These are phyloP conservation scores for Colletotrichum scovillei DNA, from an alignment of 2,329 filamentous ascomycete genomes.

Conservation along the genomic window DNA sequence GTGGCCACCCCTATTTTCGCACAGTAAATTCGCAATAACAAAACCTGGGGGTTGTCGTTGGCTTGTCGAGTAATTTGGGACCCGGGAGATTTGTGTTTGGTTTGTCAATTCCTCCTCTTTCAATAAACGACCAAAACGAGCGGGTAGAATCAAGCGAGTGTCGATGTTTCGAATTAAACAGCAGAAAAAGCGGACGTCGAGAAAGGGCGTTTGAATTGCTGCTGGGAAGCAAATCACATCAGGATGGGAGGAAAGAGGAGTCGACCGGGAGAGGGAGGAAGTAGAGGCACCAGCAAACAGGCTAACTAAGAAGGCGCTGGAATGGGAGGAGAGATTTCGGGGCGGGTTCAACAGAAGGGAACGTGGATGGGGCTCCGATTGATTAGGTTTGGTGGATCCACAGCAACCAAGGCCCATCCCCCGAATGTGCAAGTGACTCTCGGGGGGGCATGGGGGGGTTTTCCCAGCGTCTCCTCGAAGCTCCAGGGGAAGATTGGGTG, in stretches of 20 bases:
- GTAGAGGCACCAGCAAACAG: background rate
- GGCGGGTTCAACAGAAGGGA: slow-evolving; percentile 25
- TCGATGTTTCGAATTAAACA: slow-evolving; percentile 10
- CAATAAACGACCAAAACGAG: slow-evolving; percentile 21
- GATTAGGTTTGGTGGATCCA: slow-evolving; percentile 33
- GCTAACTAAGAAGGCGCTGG: slow-evolving; percentile 20
- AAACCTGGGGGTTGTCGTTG: background rate
- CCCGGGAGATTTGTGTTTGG: background rate
- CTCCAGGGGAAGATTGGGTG: background rate
- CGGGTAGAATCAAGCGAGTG: slow-evolving; percentile 30
- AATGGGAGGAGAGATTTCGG: slow-evolving; percentile 27
- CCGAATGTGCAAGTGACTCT: slow-evolving; percentile 8
- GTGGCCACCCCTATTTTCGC: slow-evolving; percentile 22
- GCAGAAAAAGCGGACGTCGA: background rate
- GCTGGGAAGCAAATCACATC: slow-evolving; percentile 37
- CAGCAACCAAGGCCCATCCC: slow-evolving; percentile 29
- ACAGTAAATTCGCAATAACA: slow-evolving; percentile 21
- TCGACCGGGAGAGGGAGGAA: background rate
- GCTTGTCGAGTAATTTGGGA: background rate
- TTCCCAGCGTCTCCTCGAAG: background rate
- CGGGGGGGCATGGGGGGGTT: background rate
- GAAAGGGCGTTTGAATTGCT: slow-evolving; percentile 21
- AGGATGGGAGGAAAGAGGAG: background rate
- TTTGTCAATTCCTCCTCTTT: slow-evolving; percentile 20
- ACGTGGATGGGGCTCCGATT: slow-evolving; percentile 31